A percentile compares a stretch with the other conserved stretches of the same genome.
Conservation (phyloP, 2,329 filamentous ascomycete species). For the Aspergillus chevalieri region DNA sequence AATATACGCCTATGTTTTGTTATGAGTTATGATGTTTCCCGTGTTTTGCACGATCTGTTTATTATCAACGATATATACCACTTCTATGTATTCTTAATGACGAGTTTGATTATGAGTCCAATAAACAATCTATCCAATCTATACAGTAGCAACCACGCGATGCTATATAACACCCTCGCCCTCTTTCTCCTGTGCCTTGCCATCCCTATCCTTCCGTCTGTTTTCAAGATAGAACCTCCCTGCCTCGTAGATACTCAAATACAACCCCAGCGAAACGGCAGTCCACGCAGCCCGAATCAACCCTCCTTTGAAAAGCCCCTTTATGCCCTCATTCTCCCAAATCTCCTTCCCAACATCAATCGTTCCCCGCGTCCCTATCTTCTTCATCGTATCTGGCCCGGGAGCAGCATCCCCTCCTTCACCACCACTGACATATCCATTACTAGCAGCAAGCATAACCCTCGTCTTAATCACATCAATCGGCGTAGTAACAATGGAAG, state of each 20-base stretch:
- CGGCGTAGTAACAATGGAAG: slow-evolving; percentile 78
- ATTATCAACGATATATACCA: too few relatives aligned
- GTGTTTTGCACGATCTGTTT: too few relatives aligned
- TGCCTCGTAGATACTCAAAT: slow-evolving; percentile 80
- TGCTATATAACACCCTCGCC: slow-evolving; percentile 4
- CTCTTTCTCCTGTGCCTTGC: not conserved
- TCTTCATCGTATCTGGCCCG: slow-evolving; percentile 3
- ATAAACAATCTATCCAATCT: too few relatives aligned
- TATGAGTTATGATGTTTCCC: slow-evolving; percentile 1
- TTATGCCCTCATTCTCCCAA: slow-evolving; percentile 59
- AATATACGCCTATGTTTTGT: slow-evolving; percentile 2
- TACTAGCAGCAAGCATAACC: slow-evolving; percentile 68
- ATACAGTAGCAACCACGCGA: not conserved
- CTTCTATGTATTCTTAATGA: too few relatives aligned
- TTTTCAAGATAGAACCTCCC: slow-evolving; percentile 57
- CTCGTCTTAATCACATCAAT: slow-evolving; percentile 85
- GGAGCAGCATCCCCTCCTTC: not conserved
- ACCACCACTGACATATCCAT: slow-evolving; percentile 4
- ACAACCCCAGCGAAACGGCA: slow-evolving; percentile 72
- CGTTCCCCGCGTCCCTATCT: slow-evolving; percentile 37
- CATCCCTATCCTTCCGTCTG: slow-evolving; percentile 17
- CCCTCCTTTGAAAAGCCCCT: slow-evolving; percentile 68
- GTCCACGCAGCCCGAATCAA: slow-evolving; percentile 72
- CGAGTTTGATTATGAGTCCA: too few relatives aligned
- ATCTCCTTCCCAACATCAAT: slow-evolving; percentile 61